Conservation (phyloP, 257 asterid species). For the Penstemon eatonii region DNA sequence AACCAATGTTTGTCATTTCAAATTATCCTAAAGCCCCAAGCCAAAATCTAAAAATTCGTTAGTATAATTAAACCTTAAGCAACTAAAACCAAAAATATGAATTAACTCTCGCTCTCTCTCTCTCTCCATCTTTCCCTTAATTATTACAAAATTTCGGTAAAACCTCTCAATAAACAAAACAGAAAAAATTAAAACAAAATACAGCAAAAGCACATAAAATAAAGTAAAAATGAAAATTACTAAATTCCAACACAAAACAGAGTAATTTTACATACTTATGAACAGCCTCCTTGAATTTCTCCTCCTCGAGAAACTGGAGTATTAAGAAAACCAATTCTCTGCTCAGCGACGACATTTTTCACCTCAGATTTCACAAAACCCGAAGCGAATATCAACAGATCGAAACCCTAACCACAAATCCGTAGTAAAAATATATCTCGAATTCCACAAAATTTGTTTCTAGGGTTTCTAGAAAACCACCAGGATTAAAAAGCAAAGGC, state of each 20-base stretch:
- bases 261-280: slow-evolving; percentile 55
- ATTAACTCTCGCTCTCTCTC: too few relatives aligned
- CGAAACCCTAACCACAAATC: slow-evolving; percentile 41
- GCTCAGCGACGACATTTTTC: slow-evolving; percentile 85
- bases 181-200: neutral
- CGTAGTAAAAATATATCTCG: slow-evolving; percentile 9
- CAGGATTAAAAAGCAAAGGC: slow-evolving; percentile 5
- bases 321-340: slow-evolving; percentile 93
- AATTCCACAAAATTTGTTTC: slow-evolving; percentile 8
- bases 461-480: slow-evolving; percentile 58
- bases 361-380: slow-evolving; percentile 43
- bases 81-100: too few relatives aligned
- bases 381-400: slow-evolving; percentile 39
- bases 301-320: slow-evolving; percentile 97
- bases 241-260: neutral
- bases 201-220: slow-evolving; percentile 18
- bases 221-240: slow-evolving; percentile 9
- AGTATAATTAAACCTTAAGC: too few relatives aligned
- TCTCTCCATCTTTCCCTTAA: too few relatives aligned
- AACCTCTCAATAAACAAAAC: slow-evolving; percentile 19
- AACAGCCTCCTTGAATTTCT: slow-evolving; percentile 92
- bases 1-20: too few relatives aligned
- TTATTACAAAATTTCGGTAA: neutral
- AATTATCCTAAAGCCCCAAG: too few relatives aligned
- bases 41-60: too few relatives aligned